phyloP scores from a whole-genome alignment of 1,284 basidiomycete species.

The Erythrobasidium hasegawianum region DNA sequence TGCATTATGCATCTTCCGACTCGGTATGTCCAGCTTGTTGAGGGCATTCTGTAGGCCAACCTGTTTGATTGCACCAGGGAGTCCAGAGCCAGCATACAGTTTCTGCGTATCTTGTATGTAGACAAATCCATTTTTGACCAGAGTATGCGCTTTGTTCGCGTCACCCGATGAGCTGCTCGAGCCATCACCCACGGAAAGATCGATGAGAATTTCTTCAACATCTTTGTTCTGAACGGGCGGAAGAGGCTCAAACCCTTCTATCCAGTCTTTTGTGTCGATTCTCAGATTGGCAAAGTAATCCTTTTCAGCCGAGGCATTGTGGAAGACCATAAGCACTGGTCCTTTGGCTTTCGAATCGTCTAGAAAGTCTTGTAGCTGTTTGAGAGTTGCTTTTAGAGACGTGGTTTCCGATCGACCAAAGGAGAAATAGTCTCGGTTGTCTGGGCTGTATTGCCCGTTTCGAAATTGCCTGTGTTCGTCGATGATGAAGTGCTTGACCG shows the following conservation, averaged over 20 bases:
- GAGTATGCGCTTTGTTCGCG: background rate
- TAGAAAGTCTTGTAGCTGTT: background rate
- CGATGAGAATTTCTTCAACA: background rate
- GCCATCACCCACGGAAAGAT: background rate
- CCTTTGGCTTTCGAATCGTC: background rate
- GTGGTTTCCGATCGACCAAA: conserved; percentile 14
- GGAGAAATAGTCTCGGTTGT: conserved; percentile 14
- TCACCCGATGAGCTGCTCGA: background rate
- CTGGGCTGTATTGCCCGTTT: conserved; percentile 13
- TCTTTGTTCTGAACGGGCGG: background rate
- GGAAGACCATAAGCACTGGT: conserved; percentile 24
- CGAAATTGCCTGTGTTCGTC: conserved; percentile 1
- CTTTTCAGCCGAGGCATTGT: conserved; percentile 25
- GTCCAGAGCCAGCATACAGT: conserved; percentile 13
- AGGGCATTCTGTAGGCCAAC: conserved; percentile 17
- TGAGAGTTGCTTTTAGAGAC: background rate
- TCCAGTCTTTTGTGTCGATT: conserved; percentile 21
- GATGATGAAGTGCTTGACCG: conserved; percentile 22
- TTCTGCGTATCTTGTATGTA: conserved; percentile 30
- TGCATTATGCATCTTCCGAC: conserved; percentile 25
- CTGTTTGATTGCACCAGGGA: conserved; percentile 10
- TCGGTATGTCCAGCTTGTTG: conserved; percentile 8
- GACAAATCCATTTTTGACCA: background rate
- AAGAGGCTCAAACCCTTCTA: conserved; percentile 16
- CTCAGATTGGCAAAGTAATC: conserved; percentile 21